phyloP scores from a whole-genome alignment of 352 stramenopile genomes.

The Globisporangium cylindrosporum region DNA sequence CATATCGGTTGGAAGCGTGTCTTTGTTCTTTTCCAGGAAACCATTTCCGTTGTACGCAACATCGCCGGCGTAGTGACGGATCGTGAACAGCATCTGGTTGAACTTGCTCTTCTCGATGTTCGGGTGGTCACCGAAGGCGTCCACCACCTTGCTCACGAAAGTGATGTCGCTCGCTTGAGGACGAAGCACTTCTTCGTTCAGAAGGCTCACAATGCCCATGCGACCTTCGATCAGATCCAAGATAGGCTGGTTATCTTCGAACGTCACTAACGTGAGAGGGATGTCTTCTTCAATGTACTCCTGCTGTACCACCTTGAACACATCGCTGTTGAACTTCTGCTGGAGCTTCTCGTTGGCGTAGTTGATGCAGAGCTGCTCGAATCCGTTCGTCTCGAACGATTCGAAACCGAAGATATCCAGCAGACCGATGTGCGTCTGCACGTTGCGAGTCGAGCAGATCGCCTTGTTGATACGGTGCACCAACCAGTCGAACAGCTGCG shows the following conservation, averaged over 20 bases:
- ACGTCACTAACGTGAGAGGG: slow-evolving; percentile 77
- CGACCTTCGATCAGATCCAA: slow-evolving; percentile 88
- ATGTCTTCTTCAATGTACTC: slow-evolving; percentile 95
- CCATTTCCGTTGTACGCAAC: slow-evolving; percentile 77
- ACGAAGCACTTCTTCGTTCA: slow-evolving; percentile 95
- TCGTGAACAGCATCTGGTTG: slow-evolving; percentile 80
- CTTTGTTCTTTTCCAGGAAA: slow-evolving; percentile 87
- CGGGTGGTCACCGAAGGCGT: slow-evolving; percentile 71
- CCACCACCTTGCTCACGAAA: slow-evolving; percentile 83
- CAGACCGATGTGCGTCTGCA: slow-evolving; percentile 86
- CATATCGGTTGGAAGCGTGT: slow-evolving; percentile 80
- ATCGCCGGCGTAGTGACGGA: slow-evolving; percentile 80
- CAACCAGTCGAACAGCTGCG: slow-evolving; percentile 95
- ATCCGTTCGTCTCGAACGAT: slow-evolving; percentile 86
- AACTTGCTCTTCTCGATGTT: slow-evolving; percentile 85
- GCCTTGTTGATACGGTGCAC: slow-evolving; percentile 85
- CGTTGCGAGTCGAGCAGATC: slow-evolving; percentile 73
- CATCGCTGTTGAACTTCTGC: slow-evolving; percentile 90
- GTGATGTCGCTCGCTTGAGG: slow-evolving; percentile 79
- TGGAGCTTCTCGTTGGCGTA: slow-evolving; percentile 90
- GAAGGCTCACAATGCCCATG: slow-evolving; percentile 88
- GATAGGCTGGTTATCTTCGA: slow-evolving; percentile 91
- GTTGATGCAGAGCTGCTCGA: slow-evolving; percentile 91
- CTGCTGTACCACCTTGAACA: slow-evolving; percentile 94
- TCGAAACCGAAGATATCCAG: slow-evolving; percentile 97